Evolutionary conservation across 768 basidiomycete species (phyloP).

Genomic region (Thelephora ganbajun): DNA sequence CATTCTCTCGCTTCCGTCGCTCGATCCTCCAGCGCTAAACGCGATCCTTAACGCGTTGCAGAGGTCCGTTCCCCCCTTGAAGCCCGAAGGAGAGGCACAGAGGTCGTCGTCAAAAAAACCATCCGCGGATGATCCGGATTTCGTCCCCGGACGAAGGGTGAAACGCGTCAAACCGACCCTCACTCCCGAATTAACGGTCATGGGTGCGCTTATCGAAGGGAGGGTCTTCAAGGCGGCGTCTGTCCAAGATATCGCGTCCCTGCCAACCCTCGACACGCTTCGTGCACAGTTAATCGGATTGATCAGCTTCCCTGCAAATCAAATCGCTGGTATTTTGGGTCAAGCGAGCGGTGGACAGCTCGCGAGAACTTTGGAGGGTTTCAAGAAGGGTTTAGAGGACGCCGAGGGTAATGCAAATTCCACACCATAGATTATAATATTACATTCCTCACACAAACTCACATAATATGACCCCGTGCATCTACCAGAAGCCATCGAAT

Average conservation of each 20-base stretch:
- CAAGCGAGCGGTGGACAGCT: slow-evolving; percentile 57
- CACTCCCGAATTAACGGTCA: slow-evolving; percentile 53
- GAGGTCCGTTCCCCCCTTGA: slow-evolving; percentile 47
- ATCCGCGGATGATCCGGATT: slow-evolving; percentile 41
- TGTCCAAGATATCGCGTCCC: slow-evolving; percentile 48
- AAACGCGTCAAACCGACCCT: slow-evolving; percentile 42
- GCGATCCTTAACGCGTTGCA: slow-evolving; percentile 55
- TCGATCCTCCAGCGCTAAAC: slow-evolving; percentile 61
- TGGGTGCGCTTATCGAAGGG: slow-evolving; percentile 74
- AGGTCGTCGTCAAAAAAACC: slow-evolving; percentile 30
- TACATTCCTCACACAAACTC: too few relatives aligned
- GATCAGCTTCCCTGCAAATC: slow-evolving; percentile 59
- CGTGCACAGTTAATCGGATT: slow-evolving; percentile 77
- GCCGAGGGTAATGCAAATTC: slow-evolving; percentile 11
- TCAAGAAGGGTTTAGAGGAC: slow-evolving; percentile 55
- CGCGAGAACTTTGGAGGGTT: slow-evolving; percentile 61
- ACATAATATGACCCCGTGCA: too few relatives aligned
- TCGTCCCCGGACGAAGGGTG: slow-evolving; percentile 55
- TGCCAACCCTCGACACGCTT: slow-evolving; percentile 69
- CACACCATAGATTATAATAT: too few relatives aligned
- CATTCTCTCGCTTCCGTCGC: slow-evolving; percentile 45
- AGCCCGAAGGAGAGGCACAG: slow-evolving; percentile 36
- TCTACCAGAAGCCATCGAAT: too few relatives aligned
- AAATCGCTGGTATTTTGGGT: slow-evolving; percentile 56
- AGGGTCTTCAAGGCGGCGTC: slow-evolving; percentile 46